Conservation (phyloP, 768 basidiomycete genomes). For the Rhizopogon roseolus region DNA sequence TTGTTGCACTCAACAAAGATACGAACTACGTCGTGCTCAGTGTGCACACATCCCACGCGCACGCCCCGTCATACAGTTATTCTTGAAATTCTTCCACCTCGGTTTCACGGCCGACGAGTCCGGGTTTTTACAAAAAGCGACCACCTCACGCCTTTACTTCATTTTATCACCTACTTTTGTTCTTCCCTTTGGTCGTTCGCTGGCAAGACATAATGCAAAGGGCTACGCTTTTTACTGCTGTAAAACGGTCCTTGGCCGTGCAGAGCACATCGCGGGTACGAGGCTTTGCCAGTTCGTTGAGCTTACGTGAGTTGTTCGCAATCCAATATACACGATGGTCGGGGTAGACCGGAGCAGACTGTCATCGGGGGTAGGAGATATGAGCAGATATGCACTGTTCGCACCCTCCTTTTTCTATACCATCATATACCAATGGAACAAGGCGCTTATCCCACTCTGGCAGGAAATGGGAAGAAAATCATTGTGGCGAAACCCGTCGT, state of each 20-base stretch:
- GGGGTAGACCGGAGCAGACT: neutral
- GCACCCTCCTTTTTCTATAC: neutral
- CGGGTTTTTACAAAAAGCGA: conserved; percentile 12
- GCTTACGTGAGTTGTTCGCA: conserved; percentile 21
- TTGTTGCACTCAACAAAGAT: neutral
- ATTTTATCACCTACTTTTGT: conserved; percentile 7
- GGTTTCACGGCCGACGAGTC: conserved; percentile 18
- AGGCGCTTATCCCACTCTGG: neutral
- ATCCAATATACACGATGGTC: neutral
- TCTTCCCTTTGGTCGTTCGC: conserved; percentile 9
- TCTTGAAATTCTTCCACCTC: conserved; percentile 8
- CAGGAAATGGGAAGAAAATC: conserved; percentile 49
- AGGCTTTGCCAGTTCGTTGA: conserved; percentile 23
- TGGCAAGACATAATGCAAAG: conserved; percentile 12
- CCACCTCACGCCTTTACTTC: neutral
- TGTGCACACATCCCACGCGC: conserved; percentile 17
- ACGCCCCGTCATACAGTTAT: conserved; percentile 9
- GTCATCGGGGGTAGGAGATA: neutral
- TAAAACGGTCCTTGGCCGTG: conserved; percentile 21
- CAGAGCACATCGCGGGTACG: conserved; percentile 15
- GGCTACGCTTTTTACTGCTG: conserved; percentile 16
- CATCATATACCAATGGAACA: neutral
- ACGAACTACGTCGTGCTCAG: neutral
- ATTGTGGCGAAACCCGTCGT: conserved; percentile 85
- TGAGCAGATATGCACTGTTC: neutral